These are phyloP conservation scores for Chrysosporium queenslandicum DNA, from an alignment of 2,329 filamentous ascomycete species.

Conservation along the genomic window DNA sequence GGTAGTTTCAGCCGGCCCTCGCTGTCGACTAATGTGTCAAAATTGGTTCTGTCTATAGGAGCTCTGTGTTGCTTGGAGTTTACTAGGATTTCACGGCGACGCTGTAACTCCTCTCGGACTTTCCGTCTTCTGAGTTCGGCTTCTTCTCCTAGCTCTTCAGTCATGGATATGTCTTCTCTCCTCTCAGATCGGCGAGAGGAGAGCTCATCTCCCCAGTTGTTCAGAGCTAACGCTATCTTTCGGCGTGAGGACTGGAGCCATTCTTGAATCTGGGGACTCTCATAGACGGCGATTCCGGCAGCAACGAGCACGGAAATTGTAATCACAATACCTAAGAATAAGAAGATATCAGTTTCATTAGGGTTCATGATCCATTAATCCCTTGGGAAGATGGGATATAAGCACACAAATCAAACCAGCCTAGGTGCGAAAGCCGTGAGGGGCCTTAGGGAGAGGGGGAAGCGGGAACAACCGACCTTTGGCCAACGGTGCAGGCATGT, in stretches of 20 bases:
- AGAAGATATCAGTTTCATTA: neutral
- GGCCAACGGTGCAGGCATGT: constrained; percentile 40
- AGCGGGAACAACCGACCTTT: constrained; percentile 34
- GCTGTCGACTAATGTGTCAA: constrained; percentile 39
- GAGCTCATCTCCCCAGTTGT: constrained; percentile 52
- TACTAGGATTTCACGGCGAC: constrained; percentile 34
- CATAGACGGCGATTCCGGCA: constrained; percentile 53
- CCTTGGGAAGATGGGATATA: no score
- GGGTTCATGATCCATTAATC: neutral
- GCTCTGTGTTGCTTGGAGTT: constrained; percentile 26
- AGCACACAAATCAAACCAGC: neutral
- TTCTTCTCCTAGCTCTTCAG: constrained; percentile 35
- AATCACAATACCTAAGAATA: constrained; percentile 48
- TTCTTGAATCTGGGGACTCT: constrained; percentile 53
- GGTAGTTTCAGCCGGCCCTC: constrained; percentile 28
- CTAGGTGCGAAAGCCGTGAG: neutral
- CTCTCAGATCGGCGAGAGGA: constrained; percentile 33
- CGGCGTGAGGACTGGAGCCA: constrained; percentile 54
- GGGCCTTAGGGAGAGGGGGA: constrained; percentile 5
- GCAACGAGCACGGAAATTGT: constrained; percentile 52
- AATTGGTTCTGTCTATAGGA: constrained; percentile 24
- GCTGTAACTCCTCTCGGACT: constrained; percentile 38
- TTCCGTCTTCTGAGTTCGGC: constrained; percentile 38
- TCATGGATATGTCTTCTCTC: constrained; percentile 40
- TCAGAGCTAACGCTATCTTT: constrained; percentile 50